These are phyloP conservation scores for Bullera alba DNA, from an alignment of 768 basidiomycete genomes.

Conservation along the genomic window DNA sequence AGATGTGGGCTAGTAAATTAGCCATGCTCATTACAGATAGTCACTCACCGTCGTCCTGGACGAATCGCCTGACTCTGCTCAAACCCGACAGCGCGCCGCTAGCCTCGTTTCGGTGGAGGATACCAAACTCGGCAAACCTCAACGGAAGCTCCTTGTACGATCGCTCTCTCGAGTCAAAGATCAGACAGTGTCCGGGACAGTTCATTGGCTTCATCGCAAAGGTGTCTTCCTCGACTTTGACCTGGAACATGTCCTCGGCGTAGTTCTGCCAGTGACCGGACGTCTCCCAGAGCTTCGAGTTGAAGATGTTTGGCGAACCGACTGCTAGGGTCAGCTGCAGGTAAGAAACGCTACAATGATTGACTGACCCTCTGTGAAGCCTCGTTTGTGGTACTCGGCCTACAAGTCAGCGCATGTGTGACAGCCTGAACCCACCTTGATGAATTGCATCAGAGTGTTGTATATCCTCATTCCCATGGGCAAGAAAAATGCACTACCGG, in stretches of 20 bases:
- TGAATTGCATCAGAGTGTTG: slow-evolving; percentile 81
- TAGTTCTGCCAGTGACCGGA: slow-evolving; percentile 99
- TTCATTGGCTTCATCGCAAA: slow-evolving; percentile 99
- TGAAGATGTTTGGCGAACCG: slow-evolving; percentile 96
- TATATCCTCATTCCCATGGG: slow-evolving; percentile 96
- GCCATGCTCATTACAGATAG: background rate
- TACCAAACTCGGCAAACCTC: slow-evolving; percentile 97
- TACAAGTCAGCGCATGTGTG: slow-evolving; percentile 36
- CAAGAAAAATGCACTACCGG: slow-evolving; percentile 92
- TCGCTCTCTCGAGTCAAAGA: slow-evolving; percentile 89
- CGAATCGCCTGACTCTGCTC: slow-evolving; percentile 87
- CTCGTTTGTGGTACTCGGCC: slow-evolving; percentile 89
- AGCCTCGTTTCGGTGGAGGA: slow-evolving; percentile 93
- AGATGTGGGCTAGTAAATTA: slow-evolving; percentile 64
- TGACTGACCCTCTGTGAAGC: slow-evolving; percentile 76
- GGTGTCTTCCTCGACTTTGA: slow-evolving; percentile 90
- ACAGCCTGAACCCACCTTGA: slow-evolving; percentile 59
- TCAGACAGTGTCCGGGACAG: slow-evolving; percentile 88
- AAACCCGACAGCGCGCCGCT: slow-evolving; percentile 87
- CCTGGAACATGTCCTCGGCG: slow-evolving; percentile 92
- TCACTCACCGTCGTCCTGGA: slow-evolving; percentile 77
- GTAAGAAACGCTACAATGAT: background rate
- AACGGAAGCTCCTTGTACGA: slow-evolving; percentile 93
- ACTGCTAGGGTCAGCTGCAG: slow-evolving; percentile 51
- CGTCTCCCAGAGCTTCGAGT: slow-evolving; percentile 93